Percentiles rank a stretch among this genome's conserved stretches.
Conservation (phyloP, 2,329 filamentous ascomycete genomes). For the Penicillium crustosum region DNA sequence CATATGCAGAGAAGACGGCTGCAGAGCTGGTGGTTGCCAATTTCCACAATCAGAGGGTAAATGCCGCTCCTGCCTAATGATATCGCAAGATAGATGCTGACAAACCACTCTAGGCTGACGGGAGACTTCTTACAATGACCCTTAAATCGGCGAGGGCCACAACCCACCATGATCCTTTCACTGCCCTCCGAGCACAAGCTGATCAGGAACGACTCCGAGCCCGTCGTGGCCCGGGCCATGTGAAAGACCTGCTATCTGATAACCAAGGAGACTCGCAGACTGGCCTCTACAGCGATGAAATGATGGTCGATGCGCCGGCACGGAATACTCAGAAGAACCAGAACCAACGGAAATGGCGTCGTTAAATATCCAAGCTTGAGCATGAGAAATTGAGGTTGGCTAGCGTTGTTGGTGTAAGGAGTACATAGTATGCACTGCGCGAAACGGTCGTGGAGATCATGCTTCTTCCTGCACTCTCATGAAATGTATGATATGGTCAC, state of each 20-base stretch:
- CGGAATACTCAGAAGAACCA: slow-evolving; percentile 23
- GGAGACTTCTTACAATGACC: slow-evolving; percentile 58
- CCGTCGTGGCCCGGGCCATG: slow-evolving; percentile 20
- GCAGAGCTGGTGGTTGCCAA: slow-evolving; percentile 61
- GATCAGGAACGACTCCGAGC: slow-evolving; percentile 40
- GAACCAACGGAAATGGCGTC: slow-evolving; percentile 21
- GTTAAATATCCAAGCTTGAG: slow-evolving; percentile 9
- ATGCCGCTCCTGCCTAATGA: slow-evolving; percentile 5
- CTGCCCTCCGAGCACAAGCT: slow-evolving; percentile 41
- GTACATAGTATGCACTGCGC: not conserved
- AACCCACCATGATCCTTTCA: slow-evolving; percentile 29
- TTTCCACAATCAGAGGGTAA: slow-evolving; percentile 63
- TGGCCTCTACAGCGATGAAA: slow-evolving; percentile 42
- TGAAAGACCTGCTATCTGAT: not conserved
- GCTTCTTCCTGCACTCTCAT: slow-evolving; percentile 11
- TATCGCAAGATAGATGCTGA: slow-evolving; percentile 15
- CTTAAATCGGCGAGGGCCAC: slow-evolving; percentile 42
- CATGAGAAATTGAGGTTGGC: not conserved
- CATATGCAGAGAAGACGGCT: slow-evolving; percentile 54
- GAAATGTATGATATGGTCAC: slow-evolving; percentile 24
- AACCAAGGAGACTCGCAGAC: slow-evolving; percentile 10
- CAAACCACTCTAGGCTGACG: slow-evolving; percentile 53
- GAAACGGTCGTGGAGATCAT: not conserved
- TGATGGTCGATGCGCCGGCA: slow-evolving; percentile 41
- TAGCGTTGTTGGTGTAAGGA: not conserved